phyloP scores from a whole-genome alignment of 2,329 filamentous ascomycete species.

The Helicocarpus griseus region DNA sequence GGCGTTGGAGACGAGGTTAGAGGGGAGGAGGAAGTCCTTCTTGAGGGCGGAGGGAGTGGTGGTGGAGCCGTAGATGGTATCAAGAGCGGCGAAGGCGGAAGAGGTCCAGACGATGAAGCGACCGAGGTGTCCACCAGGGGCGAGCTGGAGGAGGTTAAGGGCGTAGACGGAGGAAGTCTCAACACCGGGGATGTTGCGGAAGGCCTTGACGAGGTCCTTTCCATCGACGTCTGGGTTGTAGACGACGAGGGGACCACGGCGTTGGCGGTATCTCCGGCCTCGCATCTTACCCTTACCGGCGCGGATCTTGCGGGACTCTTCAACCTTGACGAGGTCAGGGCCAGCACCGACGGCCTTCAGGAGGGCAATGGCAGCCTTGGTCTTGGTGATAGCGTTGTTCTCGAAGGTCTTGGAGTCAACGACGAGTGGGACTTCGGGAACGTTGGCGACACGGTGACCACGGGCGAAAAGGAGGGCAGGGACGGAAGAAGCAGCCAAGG shows the following conservation, averaged over 20 bases:
- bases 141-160: constrained; percentile 98
- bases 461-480: constrained; percentile 92
- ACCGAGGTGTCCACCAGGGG: constrained; percentile 95
- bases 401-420: constrained; percentile 85
- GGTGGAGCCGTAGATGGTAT: constrained; percentile 93
- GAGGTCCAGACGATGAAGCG: constrained; percentile 99
- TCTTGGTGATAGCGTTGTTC: constrained; percentile 72
- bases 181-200: constrained; percentile 98
- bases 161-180: constrained; percentile 91
- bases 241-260: constrained; percentile 94
- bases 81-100: constrained; percentile 88
- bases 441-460: constrained; percentile 84
- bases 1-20: constrained; percentile 84
- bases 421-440: constrained; percentile 95
- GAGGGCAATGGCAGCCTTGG: constrained; percentile 73
- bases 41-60: constrained; percentile 83
- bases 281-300: constrained; percentile 98
- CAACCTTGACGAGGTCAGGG: constrained; percentile 88
- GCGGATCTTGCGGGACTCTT: constrained; percentile 90
- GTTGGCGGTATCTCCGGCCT: constrained; percentile 92
- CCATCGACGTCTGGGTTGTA: constrained; percentile 94
- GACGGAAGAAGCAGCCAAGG: constrained; percentile 90
- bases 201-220: constrained; percentile 84
- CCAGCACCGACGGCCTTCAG: constrained; percentile 86
- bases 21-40: constrained; percentile 97